Percentiles rank a stretch among this genome's conserved stretches.
Evolutionary conservation across 805 yeast genomes (phyloP).

Genomic region (Saturnispora ahearnii): DNA sequence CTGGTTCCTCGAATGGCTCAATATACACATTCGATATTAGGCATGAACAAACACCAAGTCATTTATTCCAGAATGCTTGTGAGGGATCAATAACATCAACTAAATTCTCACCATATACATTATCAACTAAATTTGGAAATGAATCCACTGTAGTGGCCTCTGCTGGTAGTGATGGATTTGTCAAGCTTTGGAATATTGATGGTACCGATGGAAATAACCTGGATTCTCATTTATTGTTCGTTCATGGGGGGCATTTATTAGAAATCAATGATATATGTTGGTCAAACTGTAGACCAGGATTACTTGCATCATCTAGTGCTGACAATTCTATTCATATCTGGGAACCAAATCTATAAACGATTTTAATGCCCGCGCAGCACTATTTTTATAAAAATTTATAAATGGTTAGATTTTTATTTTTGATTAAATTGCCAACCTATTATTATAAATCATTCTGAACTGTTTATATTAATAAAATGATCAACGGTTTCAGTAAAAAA

Average conservation of each 20-base stretch:
- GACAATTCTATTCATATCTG: slow-evolving; percentile 86
- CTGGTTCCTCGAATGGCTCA: slow-evolving; percentile 55
- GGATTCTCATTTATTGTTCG: slow-evolving; percentile 37
- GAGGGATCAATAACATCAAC: slow-evolving; percentile 50
- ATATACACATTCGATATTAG: slow-evolving; percentile 63
- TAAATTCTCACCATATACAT: slow-evolving; percentile 60
- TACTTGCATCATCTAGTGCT: slow-evolving; percentile 69
- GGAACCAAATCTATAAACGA: slow-evolving; percentile 42
- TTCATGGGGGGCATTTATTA: slow-evolving; percentile 82
- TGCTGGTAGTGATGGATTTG: slow-evolving; percentile 54
- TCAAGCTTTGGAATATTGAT: slow-evolving; percentile 52
- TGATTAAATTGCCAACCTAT: neutral
- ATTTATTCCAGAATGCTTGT: slow-evolving; percentile 30
- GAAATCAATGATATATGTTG: slow-evolving; percentile 80
- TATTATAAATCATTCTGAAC: neutral
- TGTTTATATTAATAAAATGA: neutral
- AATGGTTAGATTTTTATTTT: neutral
- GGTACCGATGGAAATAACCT: neutral
- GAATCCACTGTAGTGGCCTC: slow-evolving; percentile 38
- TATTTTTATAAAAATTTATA: neutral
- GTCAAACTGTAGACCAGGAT: slow-evolving; percentile 64
- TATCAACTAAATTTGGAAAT: slow-evolving; percentile 27
- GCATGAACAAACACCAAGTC: slow-evolving; percentile 26
- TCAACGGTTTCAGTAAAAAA: neutral
- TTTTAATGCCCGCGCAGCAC: neutral